Evolutionary conservation across 2,329 filamentous ascomycete genomes (phyloP).

Genomic region (Endoconidiophora laricicola): DNA sequence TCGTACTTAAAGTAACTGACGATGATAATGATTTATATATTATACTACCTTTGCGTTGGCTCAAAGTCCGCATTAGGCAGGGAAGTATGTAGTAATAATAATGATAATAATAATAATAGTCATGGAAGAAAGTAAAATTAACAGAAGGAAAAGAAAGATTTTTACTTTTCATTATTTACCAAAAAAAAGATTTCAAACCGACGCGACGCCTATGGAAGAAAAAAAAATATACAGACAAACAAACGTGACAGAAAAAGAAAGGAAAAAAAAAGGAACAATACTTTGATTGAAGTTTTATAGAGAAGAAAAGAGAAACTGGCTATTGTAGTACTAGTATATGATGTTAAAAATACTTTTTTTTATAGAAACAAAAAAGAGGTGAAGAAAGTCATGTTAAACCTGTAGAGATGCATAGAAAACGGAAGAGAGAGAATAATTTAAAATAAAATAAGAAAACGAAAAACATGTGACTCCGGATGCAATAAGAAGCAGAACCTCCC

Average conservation of each 20-base stretch:
- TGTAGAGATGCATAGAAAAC: not conserved
- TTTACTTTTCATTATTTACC: conserved; percentile 11
- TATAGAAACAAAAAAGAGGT: not conserved
- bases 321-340: too few species aligned
- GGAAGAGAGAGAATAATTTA: not conserved
- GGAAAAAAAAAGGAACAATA: not conserved
- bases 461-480: not conserved
- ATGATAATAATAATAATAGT: not conserved
- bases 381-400: too few species aligned
- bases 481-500: not conserved
- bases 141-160: conserved; percentile 8
- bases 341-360: not conserved
- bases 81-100: not conserved
- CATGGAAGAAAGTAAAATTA: not conserved
- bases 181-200: conserved; percentile 1
- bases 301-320: not conserved
- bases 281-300: not conserved
- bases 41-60: too few species aligned
- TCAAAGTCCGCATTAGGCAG: too few species aligned
- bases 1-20: too few species aligned
- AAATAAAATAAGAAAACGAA: not conserved
- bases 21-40: too few species aligned
- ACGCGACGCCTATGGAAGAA: conserved; percentile 7
- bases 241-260: not conserved
- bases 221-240: conserved; percentile 1